Evolutionary conservation across 345 rosid species (phyloP), one percentile per base, ranked within the genome.

Genomic region (Sisymbrium irio): DNA sequence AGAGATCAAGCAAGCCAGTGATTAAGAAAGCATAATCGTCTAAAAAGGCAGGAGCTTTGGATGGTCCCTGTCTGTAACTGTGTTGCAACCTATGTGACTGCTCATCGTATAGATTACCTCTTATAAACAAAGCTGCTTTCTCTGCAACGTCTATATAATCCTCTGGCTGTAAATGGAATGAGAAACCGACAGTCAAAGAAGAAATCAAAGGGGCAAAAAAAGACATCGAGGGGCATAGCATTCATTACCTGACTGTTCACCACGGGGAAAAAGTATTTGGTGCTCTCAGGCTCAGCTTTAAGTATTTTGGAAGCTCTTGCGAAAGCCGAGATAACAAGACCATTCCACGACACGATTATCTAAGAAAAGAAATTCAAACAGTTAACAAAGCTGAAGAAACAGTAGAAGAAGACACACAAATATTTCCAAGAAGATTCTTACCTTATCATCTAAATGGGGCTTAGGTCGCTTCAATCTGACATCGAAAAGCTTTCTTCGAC

Each of bases 361-460:
- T 93, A 79, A n/a, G 40, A 71, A 65, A 66, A 66, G 72, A 55
- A 7, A 65, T 27, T 13, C 37, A 28, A 35, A 19, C 7, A 25
- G 39, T 69, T 42, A 56, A 47, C 47, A 54, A 55, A 56, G 44
- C 42, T 51, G 59, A 72, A 41, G 41, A 55, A 56, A 37, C 42
- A 41, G 59, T 66, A 41, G 41, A 69, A 74, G 56, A 33, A 4
- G 62, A 44, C 15, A 17, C n/a, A n/a, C n/a, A 15, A 50, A 50
- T 4, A 28, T 3, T 20, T 5, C 44, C 12, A 39, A 39, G 39
- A 46, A 28, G 45, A 14, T 11, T 41, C 1, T 47, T 12, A 77
- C 98, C 95, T 94, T 94, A 69, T 94, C 98, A 88, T 94, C 98
- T 71, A 91, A 75, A 84, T 94, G 98, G 1, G 97, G 97, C 82